Base-by-base conservation (phyloP, 345 rosid species). In the Eucalyptus sp. region DNA sequence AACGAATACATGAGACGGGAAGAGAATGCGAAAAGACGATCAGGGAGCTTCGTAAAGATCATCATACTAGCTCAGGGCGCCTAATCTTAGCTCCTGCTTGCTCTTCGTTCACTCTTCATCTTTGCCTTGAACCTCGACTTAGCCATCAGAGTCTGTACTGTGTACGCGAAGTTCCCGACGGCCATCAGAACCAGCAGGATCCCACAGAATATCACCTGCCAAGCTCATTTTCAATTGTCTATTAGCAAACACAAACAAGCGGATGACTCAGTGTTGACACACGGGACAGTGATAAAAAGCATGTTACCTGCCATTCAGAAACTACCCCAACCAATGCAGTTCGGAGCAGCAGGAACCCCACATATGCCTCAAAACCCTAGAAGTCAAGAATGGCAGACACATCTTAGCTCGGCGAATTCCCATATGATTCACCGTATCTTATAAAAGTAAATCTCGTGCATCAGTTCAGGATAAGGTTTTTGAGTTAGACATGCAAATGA, bases 61-160 rank as follows among this genome's bases (percentile, higher is more conserved):
- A 49, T 27, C 31, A 51, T 52, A 31, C 62, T 18, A 24, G 44
- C 29, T 50, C 13, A 48, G 27, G 43, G 50, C 50, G 60, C 90
- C 92, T 94, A 94, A 86, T 93, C 91, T 76, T 76, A 95, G 50
- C 37, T 95, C 98, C 87, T 90, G 96, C 93, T 92, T 98, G 95
- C 94, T 93, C 96, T 96, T 96, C 62, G 94, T 95, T 93, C 58
- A 18, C 95, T 94, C 94, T 94, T 97, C 98, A 97, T 98, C 95
- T 98, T 97, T 71, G 98, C 99, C 93, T 97, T 97, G 88, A 98
- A 94, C 95, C 99, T 96, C 9, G 99, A 98, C 92, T 98, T 98
- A 5, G 91, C 92, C 96, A 94, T 91, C 44, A 97, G 94, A 50
- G 99, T 97, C 93, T 95, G 92, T 25, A 97, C 97, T 2, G 99